Conservation (phyloP, 179 eudicot genomes). For the Actinidia polygama region DNA sequence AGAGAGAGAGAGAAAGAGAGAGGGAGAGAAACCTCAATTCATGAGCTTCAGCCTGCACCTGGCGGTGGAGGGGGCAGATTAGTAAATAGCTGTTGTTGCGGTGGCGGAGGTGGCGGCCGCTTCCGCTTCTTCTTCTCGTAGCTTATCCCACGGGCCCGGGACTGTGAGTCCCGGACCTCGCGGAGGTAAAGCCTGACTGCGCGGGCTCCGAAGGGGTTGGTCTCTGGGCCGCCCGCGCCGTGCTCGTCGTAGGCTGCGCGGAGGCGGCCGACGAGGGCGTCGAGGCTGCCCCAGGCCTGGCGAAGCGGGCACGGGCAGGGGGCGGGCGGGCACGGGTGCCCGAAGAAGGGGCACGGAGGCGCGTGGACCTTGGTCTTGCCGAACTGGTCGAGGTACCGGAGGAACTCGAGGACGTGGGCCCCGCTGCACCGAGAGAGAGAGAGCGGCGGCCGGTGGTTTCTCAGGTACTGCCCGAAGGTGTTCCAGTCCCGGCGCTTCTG, state of each 20-base stretch:
- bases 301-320: slow-evolving; percentile 89
- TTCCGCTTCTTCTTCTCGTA: slow-evolving; percentile 84
- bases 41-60: slow-evolving; percentile 1
- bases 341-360: slow-evolving; percentile 71
- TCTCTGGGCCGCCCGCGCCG: slow-evolving; percentile 68
- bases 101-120: slow-evolving; percentile 38
- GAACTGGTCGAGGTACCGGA: slow-evolving; percentile 78
- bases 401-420: slow-evolving; percentile 82
- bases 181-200: slow-evolving; percentile 74
- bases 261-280: slow-evolving; percentile 78
- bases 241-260: slow-evolving; percentile 88
- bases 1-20: too few species aligned
- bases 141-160: slow-evolving; percentile 68
- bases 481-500: slow-evolving; percentile 86
- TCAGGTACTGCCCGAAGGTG: slow-evolving; percentile 78
- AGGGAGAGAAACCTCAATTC: too few species aligned
- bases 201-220: slow-evolving; percentile 81
- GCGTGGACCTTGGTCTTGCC: slow-evolving; percentile 83
- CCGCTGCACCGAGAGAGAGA: slow-evolving; percentile 71
- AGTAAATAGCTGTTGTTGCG: background rate
- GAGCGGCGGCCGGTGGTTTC: slow-evolving; percentile 82
- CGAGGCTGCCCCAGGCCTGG: slow-evolving; percentile 90
- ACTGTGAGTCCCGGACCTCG: slow-evolving; percentile 60
- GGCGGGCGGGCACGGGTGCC: slow-evolving; percentile 76
- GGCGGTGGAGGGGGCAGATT: slow-evolving; percentile 20